Conservation (phyloP, 768 basidiomycete genomes). For the Agrocybe chaxingu region DNA sequence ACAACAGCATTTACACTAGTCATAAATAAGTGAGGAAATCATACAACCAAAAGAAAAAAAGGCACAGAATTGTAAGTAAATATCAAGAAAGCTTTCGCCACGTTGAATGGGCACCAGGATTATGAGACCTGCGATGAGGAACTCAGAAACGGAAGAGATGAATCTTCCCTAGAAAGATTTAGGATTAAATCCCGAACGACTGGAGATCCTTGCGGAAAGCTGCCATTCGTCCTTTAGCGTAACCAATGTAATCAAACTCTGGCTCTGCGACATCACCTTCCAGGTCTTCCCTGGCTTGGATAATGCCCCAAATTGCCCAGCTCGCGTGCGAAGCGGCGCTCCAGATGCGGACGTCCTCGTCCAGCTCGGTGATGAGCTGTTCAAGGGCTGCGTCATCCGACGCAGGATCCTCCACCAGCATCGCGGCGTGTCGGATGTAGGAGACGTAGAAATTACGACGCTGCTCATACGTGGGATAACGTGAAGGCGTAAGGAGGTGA, state of each 20-base stretch:
- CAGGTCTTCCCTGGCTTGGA: slow-evolving; percentile 80
- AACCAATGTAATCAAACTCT: slow-evolving; percentile 90
- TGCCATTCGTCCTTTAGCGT: slow-evolving; percentile 67
- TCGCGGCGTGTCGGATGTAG: slow-evolving; percentile 61
- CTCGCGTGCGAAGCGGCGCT: slow-evolving; percentile 85
- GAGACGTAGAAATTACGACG: slow-evolving; percentile 82
- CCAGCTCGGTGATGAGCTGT: slow-evolving; percentile 54
- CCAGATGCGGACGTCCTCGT: slow-evolving; percentile 83
- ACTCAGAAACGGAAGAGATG: not conserved
- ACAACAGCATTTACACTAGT: slow-evolving; percentile 5
- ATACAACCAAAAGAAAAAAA: not conserved
- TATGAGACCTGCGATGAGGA: not conserved
- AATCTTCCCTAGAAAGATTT: not conserved
- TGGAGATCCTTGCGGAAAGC: slow-evolving; percentile 57
- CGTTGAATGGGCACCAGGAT: not conserved
- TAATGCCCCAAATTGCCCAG: slow-evolving; percentile 95
- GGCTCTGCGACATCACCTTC: slow-evolving; percentile 53
- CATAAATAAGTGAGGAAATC: not conserved
- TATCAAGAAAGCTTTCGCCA: not conserved
- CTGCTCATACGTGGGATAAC: slow-evolving; percentile 72
- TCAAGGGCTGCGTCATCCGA: slow-evolving; percentile 33
- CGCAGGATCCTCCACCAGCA: slow-evolving; percentile 28
- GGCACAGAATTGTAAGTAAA: not conserved
- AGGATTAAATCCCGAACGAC: slow-evolving; percentile 35
- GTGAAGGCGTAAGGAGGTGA: slow-evolving; percentile 56